Base-by-base conservation (phyloP, 129 eudicot species). In the Cynara cardunculus region DNA sequence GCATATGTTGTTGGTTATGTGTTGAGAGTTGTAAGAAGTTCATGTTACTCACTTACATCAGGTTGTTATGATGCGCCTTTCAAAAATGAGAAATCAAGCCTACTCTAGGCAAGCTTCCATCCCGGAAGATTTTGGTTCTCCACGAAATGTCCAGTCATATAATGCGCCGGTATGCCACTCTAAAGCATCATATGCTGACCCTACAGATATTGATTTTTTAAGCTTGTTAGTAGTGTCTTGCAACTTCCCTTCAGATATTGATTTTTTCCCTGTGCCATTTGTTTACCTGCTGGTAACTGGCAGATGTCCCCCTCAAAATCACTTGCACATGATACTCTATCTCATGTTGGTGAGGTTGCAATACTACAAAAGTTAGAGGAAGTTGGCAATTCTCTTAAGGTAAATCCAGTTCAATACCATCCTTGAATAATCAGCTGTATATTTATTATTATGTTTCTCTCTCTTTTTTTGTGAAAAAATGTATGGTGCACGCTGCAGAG, bases 361-460 rank as follows among this genome's bases (percentile, higher is more conserved):
- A 80, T 92, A 76, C 78, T 89, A 64, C 90, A 93, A 74, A 94
- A 88, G 71, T 80, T 94, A 71, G 98, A 94, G 78, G 93, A 94
- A 85, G 90, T 89, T 79, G 94, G 90, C 41, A 89, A 84, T 82
- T 89, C 93, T 62, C 85, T 94, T 34, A 91, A 85, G 97, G 97
- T 93, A 66, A 74, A 72, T 21, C 28, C 65, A 35, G 7, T 6
- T 10, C 27, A 16, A 2, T 28, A 3, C 37, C 25, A 22, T 62
- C 80, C 24, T 49, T 31, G 28, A 30, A 21, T 39, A 2, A 5
- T 44, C 27, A 12, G 11, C 3, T 72, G 59, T 37, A 31, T 53
- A 61, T 21, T 28, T 69, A 7, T 62, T 27, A 31, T 34, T 41
- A 14, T 80, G 69, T 56, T 65, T 75, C 81, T 49, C 27, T 62